Conservation (phyloP, 2,329 filamentous ascomycete species). For the Fusarium sp. region DNA sequence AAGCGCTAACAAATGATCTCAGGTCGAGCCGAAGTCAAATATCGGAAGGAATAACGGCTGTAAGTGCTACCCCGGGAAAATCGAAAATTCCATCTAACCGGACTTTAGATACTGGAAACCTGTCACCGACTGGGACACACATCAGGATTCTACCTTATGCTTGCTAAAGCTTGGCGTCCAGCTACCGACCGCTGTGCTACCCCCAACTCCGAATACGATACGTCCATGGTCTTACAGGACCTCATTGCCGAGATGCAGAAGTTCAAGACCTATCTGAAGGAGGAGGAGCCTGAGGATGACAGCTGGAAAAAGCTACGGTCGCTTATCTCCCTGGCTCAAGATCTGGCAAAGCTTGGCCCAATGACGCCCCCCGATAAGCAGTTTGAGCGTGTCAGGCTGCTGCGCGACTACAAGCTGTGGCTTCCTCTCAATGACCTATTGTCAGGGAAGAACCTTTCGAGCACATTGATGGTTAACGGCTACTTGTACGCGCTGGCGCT, state of each 20-base stretch:
- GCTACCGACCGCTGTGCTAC: background rate
- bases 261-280: background rate
- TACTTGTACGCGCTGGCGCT: conserved; percentile 25
- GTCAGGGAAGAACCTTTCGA: conserved; percentile 16
- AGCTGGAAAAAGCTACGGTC: conserved; percentile 12
- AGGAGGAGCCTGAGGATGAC: conserved; percentile 9
- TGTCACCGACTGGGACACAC: conserved; percentile 12
- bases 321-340: conserved; percentile 16
- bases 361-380: conserved; percentile 6
- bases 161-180: conserved; percentile 20
- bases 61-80: background rate
- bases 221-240: background rate
- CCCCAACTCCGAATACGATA: background rate
- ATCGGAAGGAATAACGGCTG: conserved; percentile 25
- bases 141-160: conserved; percentile 16
- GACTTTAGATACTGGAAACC: conserved; percentile 5
- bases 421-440: conserved; percentile 20
- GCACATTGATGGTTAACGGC: conserved; percentile 25
- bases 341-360: conserved; percentile 13
- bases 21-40: conserved; percentile 23
- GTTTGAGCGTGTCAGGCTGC: conserved; percentile 6
- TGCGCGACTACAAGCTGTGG: conserved; percentile 28
- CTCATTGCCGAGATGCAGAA: conserved; percentile 27
- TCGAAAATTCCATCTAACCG: background rate
- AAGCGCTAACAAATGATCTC: background rate